These are phyloP conservation scores for Aspergillus leporis DNA, from an alignment of 495 filamentous ascomycete species.

Conservation along the genomic window DNA sequence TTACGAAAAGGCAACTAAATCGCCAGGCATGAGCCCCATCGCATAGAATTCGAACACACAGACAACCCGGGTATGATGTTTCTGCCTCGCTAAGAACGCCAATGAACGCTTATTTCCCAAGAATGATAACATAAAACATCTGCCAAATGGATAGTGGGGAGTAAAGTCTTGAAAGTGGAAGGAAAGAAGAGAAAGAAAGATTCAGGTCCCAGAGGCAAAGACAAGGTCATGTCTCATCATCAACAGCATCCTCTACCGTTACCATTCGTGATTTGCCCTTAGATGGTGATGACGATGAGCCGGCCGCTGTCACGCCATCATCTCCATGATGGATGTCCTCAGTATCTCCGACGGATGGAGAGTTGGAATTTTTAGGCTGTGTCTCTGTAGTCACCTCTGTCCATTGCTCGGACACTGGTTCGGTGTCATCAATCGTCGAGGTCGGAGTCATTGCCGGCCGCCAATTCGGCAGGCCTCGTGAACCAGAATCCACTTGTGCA, in stretches of 20 bases:
- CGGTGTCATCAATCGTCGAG: conserved; percentile 20
- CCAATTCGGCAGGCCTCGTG: conserved; percentile 20
- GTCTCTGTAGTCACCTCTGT: conserved; percentile 34
- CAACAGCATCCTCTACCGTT: conserved; percentile 50
- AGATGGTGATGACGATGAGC: conserved; percentile 21
- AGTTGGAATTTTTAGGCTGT: conserved; percentile 16
- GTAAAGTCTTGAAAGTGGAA: neutral
- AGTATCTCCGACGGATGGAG: conserved; percentile 7
- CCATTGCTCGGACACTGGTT: conserved; percentile 40
- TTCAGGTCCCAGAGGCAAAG: conserved; percentile 18
- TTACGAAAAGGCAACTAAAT: neutral
- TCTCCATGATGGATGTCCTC: neutral
- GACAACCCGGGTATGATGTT: conserved; percentile 27
- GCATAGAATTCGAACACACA: conserved; percentile 1
- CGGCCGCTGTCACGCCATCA: conserved; percentile 10
- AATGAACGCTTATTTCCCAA: neutral
- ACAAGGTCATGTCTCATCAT: conserved; percentile 41
- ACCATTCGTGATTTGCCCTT: conserved; percentile 50
- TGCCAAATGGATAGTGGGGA: neutral
- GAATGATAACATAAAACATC: neutral
- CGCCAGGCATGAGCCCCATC: neutral
- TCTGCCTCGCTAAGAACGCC: conserved; percentile 27
- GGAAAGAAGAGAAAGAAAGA: neutral
- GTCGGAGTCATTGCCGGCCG: conserved; percentile 13
- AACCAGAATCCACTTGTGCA: neutral